phyloP scores from a whole-genome alignment of 2,329 filamentous ascomycete species.

The Penicillium occitanis region DNA sequence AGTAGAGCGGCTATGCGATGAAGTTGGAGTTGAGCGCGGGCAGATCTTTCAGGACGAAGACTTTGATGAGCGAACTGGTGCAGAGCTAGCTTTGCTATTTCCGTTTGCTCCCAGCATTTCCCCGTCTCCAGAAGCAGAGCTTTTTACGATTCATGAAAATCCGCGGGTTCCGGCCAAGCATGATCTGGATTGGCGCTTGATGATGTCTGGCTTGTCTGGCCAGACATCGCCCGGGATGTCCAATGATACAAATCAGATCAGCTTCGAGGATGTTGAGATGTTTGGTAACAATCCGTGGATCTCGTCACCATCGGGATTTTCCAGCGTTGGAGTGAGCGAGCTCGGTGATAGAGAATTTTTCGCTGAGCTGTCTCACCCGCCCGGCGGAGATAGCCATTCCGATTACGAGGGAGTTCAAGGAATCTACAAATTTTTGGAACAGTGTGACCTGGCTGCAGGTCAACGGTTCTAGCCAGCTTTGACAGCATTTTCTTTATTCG shows the following conservation, averaged over 20 bases:
- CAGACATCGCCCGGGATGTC: conserved; percentile 30
- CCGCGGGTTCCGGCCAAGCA: conserved; percentile 25
- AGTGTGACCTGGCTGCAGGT: conserved; percentile 56
- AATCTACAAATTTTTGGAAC: conserved; percentile 65
- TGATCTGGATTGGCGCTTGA: conserved; percentile 56
- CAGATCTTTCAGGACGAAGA: conserved; percentile 74
- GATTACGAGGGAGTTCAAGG: conserved; percentile 65
- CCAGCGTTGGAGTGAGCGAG: conserved; percentile 58
- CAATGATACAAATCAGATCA: conserved; percentile 30
- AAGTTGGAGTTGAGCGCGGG: conserved; percentile 80
- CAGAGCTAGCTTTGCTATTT: conserved; percentile 75
- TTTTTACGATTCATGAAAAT: conserved; percentile 46
- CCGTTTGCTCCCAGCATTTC: conserved; percentile 73
- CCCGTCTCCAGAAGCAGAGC: conserved; percentile 43
- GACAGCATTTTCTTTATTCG: conserved; percentile 17
- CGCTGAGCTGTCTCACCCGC: conserved; percentile 40
- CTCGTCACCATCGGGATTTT: conserved; percentile 56
- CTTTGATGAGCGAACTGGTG: conserved; percentile 67
- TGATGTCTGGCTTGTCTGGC: conserved; percentile 56
- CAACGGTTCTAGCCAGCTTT: conserved; percentile 24
- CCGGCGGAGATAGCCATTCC: conserved; percentile 37
- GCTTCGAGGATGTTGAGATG: conserved; percentile 46
- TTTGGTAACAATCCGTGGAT: conserved; percentile 56
- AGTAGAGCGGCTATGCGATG: conserved; percentile 79
- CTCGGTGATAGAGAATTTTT: conserved; percentile 43